phyloP scores from a whole-genome alignment of 768 basidiomycete species.

The Boletus fagicola region DNA sequence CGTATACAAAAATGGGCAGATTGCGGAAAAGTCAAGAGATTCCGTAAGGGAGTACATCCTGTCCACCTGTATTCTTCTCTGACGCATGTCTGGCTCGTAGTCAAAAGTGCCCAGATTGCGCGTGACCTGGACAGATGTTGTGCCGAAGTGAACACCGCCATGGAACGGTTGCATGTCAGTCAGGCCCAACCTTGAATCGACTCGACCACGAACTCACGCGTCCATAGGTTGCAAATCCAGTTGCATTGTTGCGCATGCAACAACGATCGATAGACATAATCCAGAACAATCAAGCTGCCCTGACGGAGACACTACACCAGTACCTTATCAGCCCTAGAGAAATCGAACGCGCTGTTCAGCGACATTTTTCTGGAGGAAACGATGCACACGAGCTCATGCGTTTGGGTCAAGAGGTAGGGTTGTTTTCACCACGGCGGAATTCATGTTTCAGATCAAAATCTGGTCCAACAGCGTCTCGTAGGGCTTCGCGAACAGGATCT shows the following conservation, averaged over 20 bases:
- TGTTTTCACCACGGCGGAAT: neutral
- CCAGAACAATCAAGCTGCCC: constrained; percentile 30
- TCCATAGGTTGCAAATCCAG: constrained; percentile 24
- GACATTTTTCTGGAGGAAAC: constrained; percentile 41
- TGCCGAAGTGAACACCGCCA: constrained; percentile 41
- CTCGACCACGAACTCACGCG: neutral
- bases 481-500: constrained; percentile 5
- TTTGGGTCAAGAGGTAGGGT: constrained; percentile 46
- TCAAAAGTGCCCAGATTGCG: constrained; percentile 45
- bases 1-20: constrained; percentile 40
- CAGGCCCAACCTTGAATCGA: neutral
- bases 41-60: constrained; percentile 33
- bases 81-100: constrained; percentile 26
- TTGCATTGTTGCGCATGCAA: constrained; percentile 30
- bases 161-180: constrained; percentile 45
- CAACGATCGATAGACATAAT: constrained; percentile 29
- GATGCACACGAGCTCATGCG: constrained; percentile 50
- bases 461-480: constrained; percentile 23
- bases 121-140: constrained; percentile 45
- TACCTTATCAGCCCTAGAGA: constrained; percentile 39
- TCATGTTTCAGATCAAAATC: neutral
- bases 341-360: constrained; percentile 36
- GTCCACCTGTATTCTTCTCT: constrained; percentile 1
- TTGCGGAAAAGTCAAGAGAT: constrained; percentile 38
- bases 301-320: constrained; percentile 40